Conservation (phyloP, 2,329 filamentous ascomycete species). For the Pestalotiopsis sp. region DNA sequence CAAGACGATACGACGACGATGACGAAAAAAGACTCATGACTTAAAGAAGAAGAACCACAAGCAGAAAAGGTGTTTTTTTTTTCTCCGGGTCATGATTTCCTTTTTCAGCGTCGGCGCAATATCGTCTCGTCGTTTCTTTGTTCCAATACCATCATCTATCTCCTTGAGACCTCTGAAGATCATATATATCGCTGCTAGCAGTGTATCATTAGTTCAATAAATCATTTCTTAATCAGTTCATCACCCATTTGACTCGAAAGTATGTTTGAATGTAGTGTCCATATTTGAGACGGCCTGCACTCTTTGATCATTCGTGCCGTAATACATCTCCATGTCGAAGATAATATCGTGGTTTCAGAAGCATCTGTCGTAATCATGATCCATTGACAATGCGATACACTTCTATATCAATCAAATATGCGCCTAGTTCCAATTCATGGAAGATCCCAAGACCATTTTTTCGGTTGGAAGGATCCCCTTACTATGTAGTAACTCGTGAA, state of each 20-base stretch:
- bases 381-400: conserved; percentile 6
- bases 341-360: too few species aligned
- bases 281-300: too few species aligned
- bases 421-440: background rate
- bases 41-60: background rate
- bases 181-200: background rate
- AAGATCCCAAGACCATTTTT: background rate
- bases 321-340: too few species aligned
- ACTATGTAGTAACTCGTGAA: background rate
- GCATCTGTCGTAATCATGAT: background rate
- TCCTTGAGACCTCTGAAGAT: background rate
- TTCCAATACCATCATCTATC: background rate
- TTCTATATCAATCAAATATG: conserved; percentile 6
- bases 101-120: background rate
- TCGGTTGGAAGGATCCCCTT: background rate
- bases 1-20: too few species aligned
- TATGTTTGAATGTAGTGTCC: background rate
- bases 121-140: background rate
- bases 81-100: background rate
- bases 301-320: too few species aligned
- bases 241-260: background rate
- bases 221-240: background rate
- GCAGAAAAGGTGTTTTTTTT: background rate
- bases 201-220: background rate
- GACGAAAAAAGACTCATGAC: too few species aligned